Conservation (phyloP, 1,284 basidiomycete species). For the Limonomyces culmigenus region DNA sequence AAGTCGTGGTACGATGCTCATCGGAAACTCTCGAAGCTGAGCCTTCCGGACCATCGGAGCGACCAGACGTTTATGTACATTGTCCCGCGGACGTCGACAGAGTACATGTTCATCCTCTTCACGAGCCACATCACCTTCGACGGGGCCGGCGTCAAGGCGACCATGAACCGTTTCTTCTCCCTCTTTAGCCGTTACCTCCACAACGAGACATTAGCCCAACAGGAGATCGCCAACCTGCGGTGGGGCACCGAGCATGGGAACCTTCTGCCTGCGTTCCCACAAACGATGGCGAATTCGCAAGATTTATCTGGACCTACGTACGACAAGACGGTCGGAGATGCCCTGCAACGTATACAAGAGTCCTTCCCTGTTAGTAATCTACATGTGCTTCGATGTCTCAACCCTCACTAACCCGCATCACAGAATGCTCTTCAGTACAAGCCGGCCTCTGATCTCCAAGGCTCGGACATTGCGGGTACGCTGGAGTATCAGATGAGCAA, state of each 20-base stretch:
- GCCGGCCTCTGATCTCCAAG: too few species aligned
- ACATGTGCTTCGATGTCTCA: too few species aligned
- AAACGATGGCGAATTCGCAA: too few species aligned
- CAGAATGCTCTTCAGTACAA: too few species aligned
- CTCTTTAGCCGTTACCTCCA: constrained; percentile 4
- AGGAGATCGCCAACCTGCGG: constrained; percentile 2
- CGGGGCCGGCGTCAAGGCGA: constrained; percentile 7
- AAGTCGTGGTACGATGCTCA: constrained; percentile 8
- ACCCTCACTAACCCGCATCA: too few species aligned
- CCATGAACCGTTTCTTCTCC: constrained; percentile 5
- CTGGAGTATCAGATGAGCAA: too few species aligned
- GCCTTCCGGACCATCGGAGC: constrained; percentile 5
- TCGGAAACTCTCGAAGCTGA: constrained; percentile 4
- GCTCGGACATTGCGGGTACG: too few species aligned
- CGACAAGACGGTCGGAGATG: too few species aligned
- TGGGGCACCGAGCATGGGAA: constrained; percentile 5
- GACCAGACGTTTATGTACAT: constrained; percentile 9
- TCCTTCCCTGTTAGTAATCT: too few species aligned
- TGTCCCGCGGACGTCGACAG: constrained; percentile 4
- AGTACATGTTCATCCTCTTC: constrained; percentile 6
- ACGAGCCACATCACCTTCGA: constrained; percentile 9
- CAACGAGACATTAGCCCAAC: constrained; percentile 1
- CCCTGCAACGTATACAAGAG: too few species aligned
- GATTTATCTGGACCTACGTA: too few species aligned
- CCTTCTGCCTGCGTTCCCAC: constrained; percentile 4